A percentile compares a stretch with the other conserved stretches of the same genome.
phyloP scores from a whole-genome alignment of 1,284 basidiomycete genomes.

The Pholiota adiposa region DNA sequence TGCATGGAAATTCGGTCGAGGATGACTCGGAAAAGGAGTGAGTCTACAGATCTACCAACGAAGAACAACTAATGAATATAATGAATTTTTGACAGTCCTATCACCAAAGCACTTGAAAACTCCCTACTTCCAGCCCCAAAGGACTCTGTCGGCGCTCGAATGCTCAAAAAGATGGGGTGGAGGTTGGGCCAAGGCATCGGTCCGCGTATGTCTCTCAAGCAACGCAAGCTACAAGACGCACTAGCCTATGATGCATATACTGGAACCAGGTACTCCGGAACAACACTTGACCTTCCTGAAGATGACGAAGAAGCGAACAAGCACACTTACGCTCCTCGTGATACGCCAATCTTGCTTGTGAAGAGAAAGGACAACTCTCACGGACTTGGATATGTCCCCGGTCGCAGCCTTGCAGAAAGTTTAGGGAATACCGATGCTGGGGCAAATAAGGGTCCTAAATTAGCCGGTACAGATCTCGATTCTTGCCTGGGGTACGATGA shows the following conservation, averaged over 20 bases:
- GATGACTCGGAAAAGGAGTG: slow-evolving; percentile 63
- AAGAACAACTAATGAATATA: slow-evolving; percentile 1
- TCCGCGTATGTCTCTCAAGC: slow-evolving; percentile 82
- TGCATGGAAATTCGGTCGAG: slow-evolving; percentile 31
- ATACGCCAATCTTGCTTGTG: slow-evolving; percentile 68
- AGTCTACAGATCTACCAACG: slow-evolving; percentile 31
- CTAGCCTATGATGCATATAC: slow-evolving; percentile 41
- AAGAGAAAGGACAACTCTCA: slow-evolving; percentile 75
- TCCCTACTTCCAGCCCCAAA: slow-evolving; percentile 64
- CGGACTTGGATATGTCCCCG: slow-evolving; percentile 81
- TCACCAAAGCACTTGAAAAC: slow-evolving; percentile 62
- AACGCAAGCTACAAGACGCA: slow-evolving; percentile 73
- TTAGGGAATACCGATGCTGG: slow-evolving; percentile 40
- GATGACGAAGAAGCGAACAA: slow-evolving; percentile 82
- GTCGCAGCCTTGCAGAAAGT: slow-evolving; percentile 66
- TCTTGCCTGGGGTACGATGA: neutral
- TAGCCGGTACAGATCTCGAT: slow-evolving; percentile 54
- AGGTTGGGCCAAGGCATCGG: slow-evolving; percentile 91
- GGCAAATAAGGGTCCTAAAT: slow-evolving; percentile 50
- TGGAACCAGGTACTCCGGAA: slow-evolving; percentile 37
- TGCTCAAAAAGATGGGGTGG: slow-evolving; percentile 97
- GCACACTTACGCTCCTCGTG: slow-evolving; percentile 86
- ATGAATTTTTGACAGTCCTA: slow-evolving; percentile 47
- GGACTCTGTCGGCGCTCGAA: slow-evolving; percentile 78
- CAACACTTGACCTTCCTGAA: slow-evolving; percentile 48